phyloP scores from a whole-genome alignment of 257 asterid genomes.

The Lantana camara region DNA sequence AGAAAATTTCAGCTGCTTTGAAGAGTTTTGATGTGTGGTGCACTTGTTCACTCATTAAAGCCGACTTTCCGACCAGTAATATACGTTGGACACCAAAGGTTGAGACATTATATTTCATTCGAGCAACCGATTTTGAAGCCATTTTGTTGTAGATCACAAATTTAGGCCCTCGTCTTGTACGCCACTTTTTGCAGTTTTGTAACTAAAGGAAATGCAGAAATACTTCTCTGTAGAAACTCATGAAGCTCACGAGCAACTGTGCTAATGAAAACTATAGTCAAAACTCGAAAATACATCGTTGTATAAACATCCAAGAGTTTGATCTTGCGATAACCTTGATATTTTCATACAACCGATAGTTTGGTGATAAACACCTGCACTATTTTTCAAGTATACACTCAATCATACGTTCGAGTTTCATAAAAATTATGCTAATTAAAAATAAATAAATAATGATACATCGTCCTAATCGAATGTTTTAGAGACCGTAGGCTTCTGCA shows the following conservation, averaged over 20 bases:
- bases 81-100: neutral
- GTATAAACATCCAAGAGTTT: too few relatives aligned
- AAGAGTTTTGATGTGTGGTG: neutral
- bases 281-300: too few relatives aligned
- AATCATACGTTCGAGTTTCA: too few relatives aligned
- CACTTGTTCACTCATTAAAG: neutral
- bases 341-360: too few relatives aligned
- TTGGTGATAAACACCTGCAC: too few relatives aligned
- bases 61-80: slow-evolving; percentile 7
- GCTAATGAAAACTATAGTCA: neutral
- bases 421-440: too few relatives aligned
- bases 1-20: slow-evolving; percentile 6
- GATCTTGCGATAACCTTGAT: too few relatives aligned
- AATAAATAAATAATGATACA: too few relatives aligned
- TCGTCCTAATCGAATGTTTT: too few relatives aligned
- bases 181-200: neutral
- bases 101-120: neutral
- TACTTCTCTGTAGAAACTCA: neutral
- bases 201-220: neutral
- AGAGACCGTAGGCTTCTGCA: too few relatives aligned
- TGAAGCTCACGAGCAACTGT: neutral
- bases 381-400: too few relatives aligned
- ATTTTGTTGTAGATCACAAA: slow-evolving; percentile 9
- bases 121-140: neutral
- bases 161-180: neutral